These are phyloP conservation scores for Monilinia aucupariae DNA, from an alignment of 2,329 filamentous ascomycete genomes.

Conservation along the genomic window DNA sequence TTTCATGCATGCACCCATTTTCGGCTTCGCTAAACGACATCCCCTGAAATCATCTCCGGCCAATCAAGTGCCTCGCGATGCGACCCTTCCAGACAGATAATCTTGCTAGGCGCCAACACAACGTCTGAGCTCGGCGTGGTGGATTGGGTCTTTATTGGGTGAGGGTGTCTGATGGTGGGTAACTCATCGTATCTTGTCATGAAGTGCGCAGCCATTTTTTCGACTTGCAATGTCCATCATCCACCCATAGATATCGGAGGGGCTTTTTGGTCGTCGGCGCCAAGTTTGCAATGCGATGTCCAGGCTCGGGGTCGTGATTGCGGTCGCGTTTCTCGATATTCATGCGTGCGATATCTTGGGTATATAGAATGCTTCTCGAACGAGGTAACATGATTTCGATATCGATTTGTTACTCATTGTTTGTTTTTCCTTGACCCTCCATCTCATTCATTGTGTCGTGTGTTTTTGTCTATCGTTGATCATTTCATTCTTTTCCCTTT, in stretches of 20 bases:
- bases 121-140: not conserved
- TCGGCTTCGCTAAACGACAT: not conserved
- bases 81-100: not conserved
- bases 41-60: conserved; percentile 4
- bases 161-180: not conserved
- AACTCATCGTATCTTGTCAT: not conserved
- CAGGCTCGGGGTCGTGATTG: not conserved
- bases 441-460: not conserved
- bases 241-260: not conserved
- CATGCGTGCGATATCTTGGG: not conserved
- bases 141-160: conserved; percentile 3
- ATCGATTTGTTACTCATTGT: not conserved
- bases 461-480: conserved; percentile 8
- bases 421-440: not conserved
- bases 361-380: conserved; percentile 5
- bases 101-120: conserved; percentile 5
- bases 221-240: not conserved
- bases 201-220: not conserved
- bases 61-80: not conserved
- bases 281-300: not conserved
- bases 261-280: not conserved
- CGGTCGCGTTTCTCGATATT: not conserved
- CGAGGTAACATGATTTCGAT: not conserved
- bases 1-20: not conserved
- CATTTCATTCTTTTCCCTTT: not conserved